Conservation (phyloP, 2,329 filamentous ascomycete genomes). For the Pezizomycotina sp. region DNA sequence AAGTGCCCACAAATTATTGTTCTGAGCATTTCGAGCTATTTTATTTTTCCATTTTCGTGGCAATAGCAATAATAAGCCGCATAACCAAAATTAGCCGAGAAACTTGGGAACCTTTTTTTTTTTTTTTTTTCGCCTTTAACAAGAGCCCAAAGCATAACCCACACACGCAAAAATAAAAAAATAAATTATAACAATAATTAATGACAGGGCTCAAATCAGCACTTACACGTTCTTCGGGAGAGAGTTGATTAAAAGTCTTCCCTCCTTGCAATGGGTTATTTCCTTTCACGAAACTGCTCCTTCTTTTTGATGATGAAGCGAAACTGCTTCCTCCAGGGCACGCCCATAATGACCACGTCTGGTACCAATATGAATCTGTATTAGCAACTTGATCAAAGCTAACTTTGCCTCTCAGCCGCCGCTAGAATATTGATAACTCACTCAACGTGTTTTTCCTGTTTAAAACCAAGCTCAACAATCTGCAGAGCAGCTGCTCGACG, state of each 20-base stretch:
- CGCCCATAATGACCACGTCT: constrained; percentile 78
- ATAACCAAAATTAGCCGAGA: background rate
- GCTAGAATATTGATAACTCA: constrained; percentile 36
- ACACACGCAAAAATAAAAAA: constrained; percentile 8
- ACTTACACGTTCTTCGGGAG: constrained; percentile 58
- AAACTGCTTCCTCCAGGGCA: constrained; percentile 82
- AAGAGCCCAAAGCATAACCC: background rate
- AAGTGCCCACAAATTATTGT: constrained; percentile 78
- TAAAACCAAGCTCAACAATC: constrained; percentile 67
- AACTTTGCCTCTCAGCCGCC: background rate
- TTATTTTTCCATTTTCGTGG: too few relatives aligned
- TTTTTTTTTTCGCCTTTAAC: background rate
- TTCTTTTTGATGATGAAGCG: too few relatives aligned
- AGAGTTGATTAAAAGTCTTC: constrained; percentile 67
- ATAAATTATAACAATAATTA: constrained; percentile 22
- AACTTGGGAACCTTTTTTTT: too few relatives aligned
- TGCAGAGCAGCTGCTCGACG: constrained; percentile 76
- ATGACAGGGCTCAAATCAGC: background rate
- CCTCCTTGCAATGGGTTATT: constrained; percentile 70
- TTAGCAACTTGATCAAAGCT: constrained; percentile 1
- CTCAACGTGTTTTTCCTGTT: constrained; percentile 99
- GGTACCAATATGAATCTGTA: constrained; percentile 13
- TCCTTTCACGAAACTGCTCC: too few relatives aligned
- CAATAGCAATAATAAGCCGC: constrained; percentile 44
- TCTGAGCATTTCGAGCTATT: too few relatives aligned